Evolutionary conservation across 306 rosid species (phyloP), one percentile per base, ranked within the genome.

Genomic region (Vigna trinervia): DNA sequence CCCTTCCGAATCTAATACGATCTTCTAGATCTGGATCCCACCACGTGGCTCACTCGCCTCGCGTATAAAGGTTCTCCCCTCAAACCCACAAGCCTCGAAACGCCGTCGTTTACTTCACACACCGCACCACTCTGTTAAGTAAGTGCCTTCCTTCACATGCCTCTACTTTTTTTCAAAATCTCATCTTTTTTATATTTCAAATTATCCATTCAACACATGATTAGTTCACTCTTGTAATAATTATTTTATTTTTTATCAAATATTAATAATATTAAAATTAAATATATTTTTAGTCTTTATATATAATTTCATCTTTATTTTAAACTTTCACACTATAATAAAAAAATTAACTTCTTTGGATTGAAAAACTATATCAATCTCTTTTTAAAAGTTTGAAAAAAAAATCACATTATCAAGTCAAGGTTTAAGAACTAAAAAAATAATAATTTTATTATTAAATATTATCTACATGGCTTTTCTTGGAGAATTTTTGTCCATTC

Each of bases 31-130:
- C 85, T 59, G 73, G 60, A 69, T 19, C 61, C 15, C 32, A 34
- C 80, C 82, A 84, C 88, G 88, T 84, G 92, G 89, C 82, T 54
- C 72, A 38, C 1, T 62, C 50, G 13, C 17, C 41, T 13, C 28
- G 11, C 47, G 1, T 74, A 15, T 67, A 56, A 80, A 74, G 72
- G 76, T 74, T 81, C 76, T 5, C 58, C 34, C 48, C 20, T 12
- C 48, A 73, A 80, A 41, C 45, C 68, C 78, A 56, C 74, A 77
- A 68, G 54, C 77, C 28, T 0, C 13, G 7, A 34, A 5, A 50
- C 34, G 65, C 3, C n/a, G 34, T 60, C 22, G 54, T 43, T 70
- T 36, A 36, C 0, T 36, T 47, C 1, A 1, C 17, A 45, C 2
- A 45, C 48, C 14, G 5, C 13, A 7, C 22, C 26, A 3, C 68